Conservation (phyloP, 306 rosid species). For the Rubus parviflorus region DNA sequence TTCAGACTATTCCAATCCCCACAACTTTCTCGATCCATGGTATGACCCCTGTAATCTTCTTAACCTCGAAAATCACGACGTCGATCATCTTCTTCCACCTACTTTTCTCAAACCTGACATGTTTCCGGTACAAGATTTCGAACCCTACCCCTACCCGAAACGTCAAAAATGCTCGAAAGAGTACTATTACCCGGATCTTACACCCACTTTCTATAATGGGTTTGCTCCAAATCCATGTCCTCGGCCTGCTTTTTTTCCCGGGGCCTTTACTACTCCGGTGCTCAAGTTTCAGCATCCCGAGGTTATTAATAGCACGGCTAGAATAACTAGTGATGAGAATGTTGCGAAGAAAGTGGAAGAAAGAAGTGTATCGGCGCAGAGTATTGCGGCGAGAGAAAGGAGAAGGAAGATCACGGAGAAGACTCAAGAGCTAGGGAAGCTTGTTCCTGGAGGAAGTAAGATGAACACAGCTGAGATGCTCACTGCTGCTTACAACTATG, state of each 20-base stretch:
- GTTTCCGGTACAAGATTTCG: background rate
- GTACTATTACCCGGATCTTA: background rate
- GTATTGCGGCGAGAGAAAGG: slow-evolving; percentile 63
- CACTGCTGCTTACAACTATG: slow-evolving; percentile 54
- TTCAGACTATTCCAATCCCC: slow-evolving; percentile 4
- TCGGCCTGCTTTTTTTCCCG: background rate
- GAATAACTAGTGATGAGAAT: background rate
- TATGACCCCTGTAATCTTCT: background rate
- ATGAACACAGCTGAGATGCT: slow-evolving; percentile 84
- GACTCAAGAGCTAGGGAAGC: slow-evolving; percentile 60
- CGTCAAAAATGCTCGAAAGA: slow-evolving; percentile 3
- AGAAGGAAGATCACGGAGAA: slow-evolving; percentile 66
- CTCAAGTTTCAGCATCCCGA: background rate
- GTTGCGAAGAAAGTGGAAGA: slow-evolving; percentile 9
- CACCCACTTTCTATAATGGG: background rate
- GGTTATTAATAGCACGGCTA: background rate
- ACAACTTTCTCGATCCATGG: background rate
- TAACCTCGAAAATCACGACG: background rate
- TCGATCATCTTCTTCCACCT: background rate
- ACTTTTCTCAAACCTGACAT: background rate
- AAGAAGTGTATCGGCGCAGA: slow-evolving; percentile 39
- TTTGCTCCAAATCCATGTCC: background rate
- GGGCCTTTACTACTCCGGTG: background rate
- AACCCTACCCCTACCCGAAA: background rate
- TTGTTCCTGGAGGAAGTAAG: slow-evolving; percentile 60